Evolutionary conservation across 495 filamentous ascomycete genomes (phyloP).

Genomic region (Pyrenula massariospora): DNA sequence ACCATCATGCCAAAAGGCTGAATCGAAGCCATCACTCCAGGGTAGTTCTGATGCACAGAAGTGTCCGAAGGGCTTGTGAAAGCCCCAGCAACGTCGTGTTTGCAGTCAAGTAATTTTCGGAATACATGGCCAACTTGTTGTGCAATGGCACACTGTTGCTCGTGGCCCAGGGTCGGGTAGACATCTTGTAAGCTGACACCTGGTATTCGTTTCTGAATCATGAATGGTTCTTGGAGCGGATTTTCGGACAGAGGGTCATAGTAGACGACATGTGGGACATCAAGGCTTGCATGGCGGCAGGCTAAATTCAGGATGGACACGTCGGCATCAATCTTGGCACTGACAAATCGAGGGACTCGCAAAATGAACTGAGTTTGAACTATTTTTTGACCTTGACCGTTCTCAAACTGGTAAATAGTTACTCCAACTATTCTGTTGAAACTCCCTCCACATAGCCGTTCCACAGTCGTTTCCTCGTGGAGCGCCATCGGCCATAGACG

Average conservation of each 20-base stretch:
- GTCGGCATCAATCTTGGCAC: neutral
- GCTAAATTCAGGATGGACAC: neutral
- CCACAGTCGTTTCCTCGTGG: slow-evolving; percentile 1
- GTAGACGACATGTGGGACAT: neutral
- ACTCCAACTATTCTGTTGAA: slow-evolving; percentile 9
- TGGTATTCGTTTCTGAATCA: slow-evolving; percentile 5
- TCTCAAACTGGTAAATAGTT: neutral
- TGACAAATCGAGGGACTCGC: neutral
- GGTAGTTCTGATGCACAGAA: neutral
- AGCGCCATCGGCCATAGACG: neutral
- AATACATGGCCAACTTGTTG: neutral
- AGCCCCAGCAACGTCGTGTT: slow-evolving; percentile 3
- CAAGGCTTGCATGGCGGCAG: neutral
- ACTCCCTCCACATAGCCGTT: slow-evolving; percentile 6
- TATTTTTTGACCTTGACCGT: neutral
- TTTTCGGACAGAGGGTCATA: slow-evolving; percentile 7
- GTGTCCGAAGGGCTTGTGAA: slow-evolving; percentile 3
- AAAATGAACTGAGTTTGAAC: neutral
- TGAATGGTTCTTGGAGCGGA: slow-evolving; percentile 6
- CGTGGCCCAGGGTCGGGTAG: slow-evolving; percentile 3
- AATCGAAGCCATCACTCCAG: neutral
- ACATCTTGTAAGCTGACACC: slow-evolving; percentile 4
- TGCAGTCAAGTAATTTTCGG: slow-evolving; percentile 1
- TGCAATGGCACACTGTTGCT: slow-evolving; percentile 2
- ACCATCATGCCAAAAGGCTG: neutral